Conservation (phyloP, 306 rosid species). For the Bauhinia variegata region DNA sequence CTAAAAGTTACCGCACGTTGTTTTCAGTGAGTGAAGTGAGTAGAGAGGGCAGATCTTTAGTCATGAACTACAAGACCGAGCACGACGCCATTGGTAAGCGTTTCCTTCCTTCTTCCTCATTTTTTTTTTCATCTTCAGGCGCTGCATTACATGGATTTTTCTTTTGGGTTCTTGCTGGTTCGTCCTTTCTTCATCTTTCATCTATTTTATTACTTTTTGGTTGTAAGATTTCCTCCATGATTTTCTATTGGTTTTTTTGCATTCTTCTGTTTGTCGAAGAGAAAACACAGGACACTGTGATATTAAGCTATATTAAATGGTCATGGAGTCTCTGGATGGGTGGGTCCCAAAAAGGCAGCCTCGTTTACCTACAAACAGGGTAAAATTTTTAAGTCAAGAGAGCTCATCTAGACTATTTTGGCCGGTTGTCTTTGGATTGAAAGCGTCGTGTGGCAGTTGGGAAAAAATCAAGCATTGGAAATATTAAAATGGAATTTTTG, state of each 20-base stretch:
- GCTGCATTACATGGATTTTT: no score
- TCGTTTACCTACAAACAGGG: no score
- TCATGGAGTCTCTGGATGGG: neutral
- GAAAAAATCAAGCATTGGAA: neutral
- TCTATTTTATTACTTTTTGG: neutral
- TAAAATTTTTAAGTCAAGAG: neutral
- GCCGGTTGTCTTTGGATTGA: neutral
- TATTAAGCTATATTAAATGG: neutral
- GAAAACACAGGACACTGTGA: neutral
- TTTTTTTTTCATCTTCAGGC: no score
- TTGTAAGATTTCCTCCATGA: neutral
- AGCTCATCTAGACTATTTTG: neutral
- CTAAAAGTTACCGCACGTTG: no score
- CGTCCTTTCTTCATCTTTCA: neutral
- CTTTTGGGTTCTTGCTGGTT: neutral
- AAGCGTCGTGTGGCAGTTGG: no score
- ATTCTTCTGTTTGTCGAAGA: neutral
- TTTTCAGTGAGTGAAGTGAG: no score
- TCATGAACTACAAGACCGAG: neutral
- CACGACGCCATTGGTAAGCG: slow-evolving; percentile 38
- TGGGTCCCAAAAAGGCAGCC: slow-evolving; percentile 23
- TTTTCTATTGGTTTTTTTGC: slow-evolving; percentile 6
- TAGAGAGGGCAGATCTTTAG: no score
- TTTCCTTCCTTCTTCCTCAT: no score
- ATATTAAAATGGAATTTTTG: slow-evolving; percentile 17